Percentiles rank a stretch among this genome's conserved stretches.
phyloP scores from a whole-genome alignment of 768 basidiomycete genomes.

The Termitomyces sp. region DNA sequence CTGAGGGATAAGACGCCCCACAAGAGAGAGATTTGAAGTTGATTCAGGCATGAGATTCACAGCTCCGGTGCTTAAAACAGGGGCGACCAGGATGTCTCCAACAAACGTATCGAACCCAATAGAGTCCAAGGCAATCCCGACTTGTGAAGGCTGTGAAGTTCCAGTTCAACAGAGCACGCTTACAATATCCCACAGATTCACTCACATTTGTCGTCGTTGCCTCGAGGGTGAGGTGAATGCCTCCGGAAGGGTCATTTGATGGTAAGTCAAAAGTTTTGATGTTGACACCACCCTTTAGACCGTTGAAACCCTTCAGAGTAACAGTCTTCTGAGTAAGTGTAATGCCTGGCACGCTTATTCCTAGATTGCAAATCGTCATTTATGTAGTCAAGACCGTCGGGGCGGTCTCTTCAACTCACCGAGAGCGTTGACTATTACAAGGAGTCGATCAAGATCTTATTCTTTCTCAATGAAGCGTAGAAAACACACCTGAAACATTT shows the following conservation, averaged over 20 bases:
- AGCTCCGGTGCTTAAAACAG: constrained; percentile 40
- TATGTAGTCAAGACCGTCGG: neutral
- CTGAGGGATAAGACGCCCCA: constrained; percentile 64
- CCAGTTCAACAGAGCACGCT: neutral
- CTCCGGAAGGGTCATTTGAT: constrained; percentile 62
- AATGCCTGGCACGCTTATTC: constrained; percentile 54
- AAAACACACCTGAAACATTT: constrained; percentile 48
- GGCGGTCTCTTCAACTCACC: constrained; percentile 24
- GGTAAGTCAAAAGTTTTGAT: constrained; percentile 70
- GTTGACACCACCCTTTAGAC: constrained; percentile 52
- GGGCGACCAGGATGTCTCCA: constrained; percentile 49
- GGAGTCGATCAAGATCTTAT: neutral
- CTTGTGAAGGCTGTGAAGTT: constrained; percentile 56
- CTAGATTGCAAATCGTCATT: constrained; percentile 19
- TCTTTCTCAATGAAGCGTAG: neutral
- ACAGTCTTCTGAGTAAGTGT: constrained; percentile 50
- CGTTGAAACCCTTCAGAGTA: constrained; percentile 65
- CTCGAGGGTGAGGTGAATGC: constrained; percentile 61
- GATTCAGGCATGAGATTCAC: constrained; percentile 52
- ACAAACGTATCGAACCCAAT: constrained; percentile 59
- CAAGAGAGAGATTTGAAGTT: constrained; percentile 45
- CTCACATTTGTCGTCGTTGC: constrained; percentile 55
- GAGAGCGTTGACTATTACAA: constrained; percentile 45
- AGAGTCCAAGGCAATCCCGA: constrained; percentile 57
- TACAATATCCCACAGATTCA: neutral